phyloP scores from a whole-genome alignment of 2,329 filamentous ascomycete species.

The Cadophora luteo-olivacea region DNA sequence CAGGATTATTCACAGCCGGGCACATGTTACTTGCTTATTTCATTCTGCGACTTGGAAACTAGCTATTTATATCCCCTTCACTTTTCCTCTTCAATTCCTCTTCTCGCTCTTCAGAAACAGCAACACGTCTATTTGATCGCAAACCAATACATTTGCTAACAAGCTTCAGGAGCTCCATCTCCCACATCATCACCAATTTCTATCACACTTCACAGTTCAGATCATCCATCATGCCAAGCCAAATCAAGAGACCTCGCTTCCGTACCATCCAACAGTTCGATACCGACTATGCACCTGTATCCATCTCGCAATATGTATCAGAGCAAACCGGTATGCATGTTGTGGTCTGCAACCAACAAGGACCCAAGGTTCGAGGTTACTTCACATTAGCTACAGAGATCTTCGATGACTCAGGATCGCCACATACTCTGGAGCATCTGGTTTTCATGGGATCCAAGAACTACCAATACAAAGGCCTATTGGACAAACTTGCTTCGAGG shows the following conservation, averaged over 20 bases:
- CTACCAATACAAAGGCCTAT: slow-evolving; percentile 92
- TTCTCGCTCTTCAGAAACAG: neutral
- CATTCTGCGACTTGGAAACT: neutral
- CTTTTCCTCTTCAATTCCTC: neutral
- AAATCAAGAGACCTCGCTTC: slow-evolving; percentile 66
- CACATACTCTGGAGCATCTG: slow-evolving; percentile 83
- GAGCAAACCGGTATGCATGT: slow-evolving; percentile 93
- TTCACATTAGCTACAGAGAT: slow-evolving; percentile 97
- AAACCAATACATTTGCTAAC: neutral
- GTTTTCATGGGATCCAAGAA: slow-evolving; percentile 91
- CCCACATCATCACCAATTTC: too few species aligned
- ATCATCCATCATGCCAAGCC: slow-evolving; percentile 59
- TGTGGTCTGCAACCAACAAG: slow-evolving; percentile 87
- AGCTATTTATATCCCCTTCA: neutral
- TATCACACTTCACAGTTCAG: neutral
- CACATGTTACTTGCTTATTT: neutral
- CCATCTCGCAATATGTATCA: slow-evolving; percentile 95
- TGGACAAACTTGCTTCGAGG: slow-evolving; percentile 92
- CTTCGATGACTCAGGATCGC: slow-evolving; percentile 93
- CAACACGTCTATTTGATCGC: neutral
- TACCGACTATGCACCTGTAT: slow-evolving; percentile 87
- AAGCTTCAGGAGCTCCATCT: neutral
- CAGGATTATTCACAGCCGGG: neutral
- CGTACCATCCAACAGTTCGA: slow-evolving; percentile 85
- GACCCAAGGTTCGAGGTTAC: slow-evolving; percentile 94